A percentile compares a stretch with the other conserved stretches of the same genome.
Conservation (phyloP, 2,329 filamentous ascomycete species). For the Nothomitra cinnamomea region DNA sequence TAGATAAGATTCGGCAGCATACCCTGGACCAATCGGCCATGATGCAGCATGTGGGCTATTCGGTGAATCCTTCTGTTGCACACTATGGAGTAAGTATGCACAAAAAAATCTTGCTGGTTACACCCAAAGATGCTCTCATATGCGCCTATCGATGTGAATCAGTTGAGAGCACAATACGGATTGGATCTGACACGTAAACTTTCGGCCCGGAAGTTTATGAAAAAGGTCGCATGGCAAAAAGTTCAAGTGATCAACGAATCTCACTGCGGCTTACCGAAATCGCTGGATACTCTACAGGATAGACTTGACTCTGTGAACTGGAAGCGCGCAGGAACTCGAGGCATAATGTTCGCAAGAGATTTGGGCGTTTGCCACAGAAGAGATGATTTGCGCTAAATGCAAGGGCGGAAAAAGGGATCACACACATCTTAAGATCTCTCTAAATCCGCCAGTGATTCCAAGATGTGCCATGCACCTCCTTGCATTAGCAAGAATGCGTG, state of each 20-base stretch:
- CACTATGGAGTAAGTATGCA: too few species aligned
- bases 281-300: not conserved
- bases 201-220: too few species aligned
- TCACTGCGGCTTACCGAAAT: not conserved
- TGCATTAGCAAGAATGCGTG: not conserved
- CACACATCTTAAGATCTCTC: constrained; percentile 3
- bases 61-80: too few species aligned
- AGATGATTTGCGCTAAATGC: constrained; percentile 3
- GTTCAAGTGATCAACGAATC: not conserved
- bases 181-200: too few species aligned
- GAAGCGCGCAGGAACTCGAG: not conserved
- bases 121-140: too few species aligned
- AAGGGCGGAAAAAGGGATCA: not conserved
- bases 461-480: not conserved
- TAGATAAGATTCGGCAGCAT: too few species aligned
- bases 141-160: too few species aligned
- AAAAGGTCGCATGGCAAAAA: not conserved
- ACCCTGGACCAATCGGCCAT: too few species aligned
- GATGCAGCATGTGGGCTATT: too few species aligned
- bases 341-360: not conserved
- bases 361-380: constrained; percentile 1
- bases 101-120: too few species aligned
- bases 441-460: not conserved
- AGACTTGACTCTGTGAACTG: not conserved
- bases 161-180: too few species aligned